Evolutionary conservation across 176 grass and related monocot genomes (phyloP).

Genomic region (Triticum urartu): DNA sequence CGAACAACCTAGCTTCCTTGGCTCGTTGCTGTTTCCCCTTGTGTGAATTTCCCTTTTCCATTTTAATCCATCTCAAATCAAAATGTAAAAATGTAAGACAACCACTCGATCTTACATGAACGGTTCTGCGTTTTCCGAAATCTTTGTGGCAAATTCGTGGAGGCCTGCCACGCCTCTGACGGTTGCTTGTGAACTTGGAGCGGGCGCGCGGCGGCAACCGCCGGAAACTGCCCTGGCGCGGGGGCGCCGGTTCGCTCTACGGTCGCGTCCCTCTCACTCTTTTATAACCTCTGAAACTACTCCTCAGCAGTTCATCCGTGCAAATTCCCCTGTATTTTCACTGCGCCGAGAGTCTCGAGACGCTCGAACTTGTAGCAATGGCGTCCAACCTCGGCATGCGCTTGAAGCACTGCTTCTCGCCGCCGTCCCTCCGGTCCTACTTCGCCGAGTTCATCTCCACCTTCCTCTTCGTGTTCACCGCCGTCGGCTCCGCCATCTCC

Average conservation of each 20-base stretch:
- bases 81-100: conserved; percentile 9
- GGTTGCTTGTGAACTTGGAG: neutral
- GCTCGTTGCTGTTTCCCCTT: neutral
- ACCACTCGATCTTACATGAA: neutral
- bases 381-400: conserved; percentile 42
- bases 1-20: neutral
- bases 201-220: conserved; percentile 35
- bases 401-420: conserved; percentile 50
- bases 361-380: conserved; percentile 15
- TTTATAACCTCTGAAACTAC: neutral
- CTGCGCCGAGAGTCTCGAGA: neutral
- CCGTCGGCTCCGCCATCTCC: conserved; percentile 66
- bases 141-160: neutral
- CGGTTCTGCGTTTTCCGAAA: neutral
- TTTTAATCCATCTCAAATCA: neutral
- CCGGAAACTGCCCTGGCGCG: conserved; percentile 12
- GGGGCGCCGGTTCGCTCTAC: conserved; percentile 25
- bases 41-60: neutral
- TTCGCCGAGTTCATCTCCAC: conserved; percentile 91
- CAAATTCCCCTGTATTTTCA: neutral
- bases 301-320: neutral
- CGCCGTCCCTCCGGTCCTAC: conserved; percentile 58
- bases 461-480: conserved; percentile 81
- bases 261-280: conserved; percentile 6
- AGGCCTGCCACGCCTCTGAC: neutral